These are phyloP conservation scores for Canavalia ensiformis DNA, from an alignment of 306 rosid species.

Conservation along the genomic window DNA sequence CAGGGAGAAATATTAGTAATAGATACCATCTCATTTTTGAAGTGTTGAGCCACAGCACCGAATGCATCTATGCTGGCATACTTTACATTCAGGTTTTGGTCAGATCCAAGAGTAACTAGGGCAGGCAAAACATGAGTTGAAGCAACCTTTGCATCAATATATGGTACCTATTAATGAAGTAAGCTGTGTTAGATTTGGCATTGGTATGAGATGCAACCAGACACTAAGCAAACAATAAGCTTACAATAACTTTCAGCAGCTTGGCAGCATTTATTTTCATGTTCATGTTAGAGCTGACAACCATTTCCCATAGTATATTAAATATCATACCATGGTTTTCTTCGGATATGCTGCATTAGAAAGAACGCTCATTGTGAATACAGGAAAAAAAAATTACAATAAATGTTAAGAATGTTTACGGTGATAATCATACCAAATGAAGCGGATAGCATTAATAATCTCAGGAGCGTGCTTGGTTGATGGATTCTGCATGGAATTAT, in stretches of 20 bases:
- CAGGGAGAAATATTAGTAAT: slow-evolving; percentile 40
- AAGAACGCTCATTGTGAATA: slow-evolving; percentile 46
- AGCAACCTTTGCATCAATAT: slow-evolving; percentile 89
- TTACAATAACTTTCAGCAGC: slow-evolving; percentile 86
- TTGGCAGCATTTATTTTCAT: slow-evolving; percentile 90
- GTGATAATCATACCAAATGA: slow-evolving; percentile 77
- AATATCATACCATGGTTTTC: slow-evolving; percentile 80
- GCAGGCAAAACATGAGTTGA: slow-evolving; percentile 96
- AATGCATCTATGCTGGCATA: slow-evolving; percentile 96
- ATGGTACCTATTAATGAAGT: slow-evolving; percentile 71
- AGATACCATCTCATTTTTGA: slow-evolving; percentile 85
- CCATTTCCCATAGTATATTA: slow-evolving; percentile 98
- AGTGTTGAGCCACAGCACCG: slow-evolving; percentile 96
- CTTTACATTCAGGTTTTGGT: slow-evolving; percentile 87
- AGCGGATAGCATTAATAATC: slow-evolving; percentile 89
- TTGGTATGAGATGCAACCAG: slow-evolving; percentile 45
- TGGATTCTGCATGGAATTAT: slow-evolving; percentile 59
- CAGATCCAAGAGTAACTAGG: slow-evolving; percentile 92
- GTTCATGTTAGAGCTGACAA: slow-evolving; percentile 78
- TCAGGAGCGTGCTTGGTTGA: slow-evolving; percentile 69
- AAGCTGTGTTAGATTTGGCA: slow-evolving; percentile 40
- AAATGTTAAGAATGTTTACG: slow-evolving; percentile 19
- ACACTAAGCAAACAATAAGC: slow-evolving; percentile 51
- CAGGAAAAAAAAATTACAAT: slow-evolving; percentile 23
- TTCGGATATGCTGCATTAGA: slow-evolving; percentile 76